Base-by-base conservation (phyloP, 1,139 yeast genomes). In the Protomyces lactucae-debilis region DNA sequence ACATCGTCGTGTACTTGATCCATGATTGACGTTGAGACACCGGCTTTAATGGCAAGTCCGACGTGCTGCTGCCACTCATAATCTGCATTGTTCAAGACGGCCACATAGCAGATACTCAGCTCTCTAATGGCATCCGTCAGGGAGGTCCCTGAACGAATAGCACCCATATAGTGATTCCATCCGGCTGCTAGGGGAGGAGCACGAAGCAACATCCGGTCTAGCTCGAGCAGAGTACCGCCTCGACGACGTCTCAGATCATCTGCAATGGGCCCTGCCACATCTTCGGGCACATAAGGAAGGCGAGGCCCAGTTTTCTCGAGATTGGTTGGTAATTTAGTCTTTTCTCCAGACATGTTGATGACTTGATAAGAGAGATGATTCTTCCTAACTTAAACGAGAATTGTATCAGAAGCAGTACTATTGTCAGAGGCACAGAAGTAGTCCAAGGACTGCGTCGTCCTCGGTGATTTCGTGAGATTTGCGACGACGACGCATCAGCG, bases 21-120 rank as follows among this genome's bases (percentile, higher is more conserved):
- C 63, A 59, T 59, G 4, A 28, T 25, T 1, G 8, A n/a, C n/a
- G n/a, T n/a, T n/a, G n/a, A n/a, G n/a, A 59, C 16, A 18, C 63
- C 63, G 14, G 45, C 56, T 5, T 39, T 21, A 14, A 59, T 35
- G 45, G 63, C 63, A 16, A 59, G 43, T 10, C 51, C 57, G 16
- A 51, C 63, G n/a, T 59, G 63, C 28, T 59, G 63, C 23, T 10
- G 23, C 63, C 63, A 59, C 35, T 59, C 63, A n/a, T 59, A 59
- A 36, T 21, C 52, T 40, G 63, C 63, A 16, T 39, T 40, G 14
- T 59, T 59, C 36, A 59, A n/a, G 12, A 59, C 63, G 5, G 63
- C 63, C 35, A 59, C 63, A 14, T 18, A 52, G 36, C 63, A 59
- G 43, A 59, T 59, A n/a, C 52, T 43, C 35, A 59, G 10, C 43